phyloP scores from a whole-genome alignment of 768 basidiomycete genomes.

The Lactarius evosmus region DNA sequence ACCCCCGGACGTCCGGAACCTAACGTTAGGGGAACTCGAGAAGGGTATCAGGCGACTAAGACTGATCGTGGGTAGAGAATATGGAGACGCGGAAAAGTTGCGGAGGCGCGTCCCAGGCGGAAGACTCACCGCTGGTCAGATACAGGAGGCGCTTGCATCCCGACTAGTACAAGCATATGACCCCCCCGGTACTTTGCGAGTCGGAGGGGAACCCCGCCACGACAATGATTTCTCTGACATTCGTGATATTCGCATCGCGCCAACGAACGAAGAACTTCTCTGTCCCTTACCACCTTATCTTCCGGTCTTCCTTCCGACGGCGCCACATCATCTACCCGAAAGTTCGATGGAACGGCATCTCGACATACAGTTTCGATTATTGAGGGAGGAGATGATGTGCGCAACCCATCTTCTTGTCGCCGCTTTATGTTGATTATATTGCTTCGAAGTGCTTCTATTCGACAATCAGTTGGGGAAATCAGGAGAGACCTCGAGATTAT shows the following conservation, averaged over 20 bases:
- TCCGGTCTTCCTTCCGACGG: constrained; percentile 55
- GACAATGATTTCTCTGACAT: constrained; percentile 65
- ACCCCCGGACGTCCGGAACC: constrained; percentile 36
- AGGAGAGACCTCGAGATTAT: constrained; percentile 27
- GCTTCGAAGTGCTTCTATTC: constrained; percentile 25
- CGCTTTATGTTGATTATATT: background rate
- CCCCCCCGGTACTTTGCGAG: constrained; percentile 51
- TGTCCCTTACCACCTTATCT: constrained; percentile 50
- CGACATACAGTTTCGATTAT: constrained; percentile 71
- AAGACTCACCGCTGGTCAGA: constrained; percentile 25
- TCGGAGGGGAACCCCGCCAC: constrained; percentile 51
- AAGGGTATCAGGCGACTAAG: constrained; percentile 36
- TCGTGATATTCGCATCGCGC: constrained; percentile 58
- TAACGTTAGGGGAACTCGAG: constrained; percentile 38
- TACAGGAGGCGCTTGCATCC: constrained; percentile 39
- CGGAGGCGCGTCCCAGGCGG: constrained; percentile 8
- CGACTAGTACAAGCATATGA: constrained; percentile 45
- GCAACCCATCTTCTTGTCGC: constrained; percentile 31
- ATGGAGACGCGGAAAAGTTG: constrained; percentile 34
- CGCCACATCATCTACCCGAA: constrained; percentile 57
- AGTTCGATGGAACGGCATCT: constrained; percentile 63
- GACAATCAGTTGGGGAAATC: constrained; percentile 26
- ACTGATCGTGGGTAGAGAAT: constrained; percentile 52
- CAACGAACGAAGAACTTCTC: constrained; percentile 64
- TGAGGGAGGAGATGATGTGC: constrained; percentile 70